phyloP scores from a whole-genome alignment of 176 grass and related monocot genomes.

The Metroxylon sagu region DNA sequence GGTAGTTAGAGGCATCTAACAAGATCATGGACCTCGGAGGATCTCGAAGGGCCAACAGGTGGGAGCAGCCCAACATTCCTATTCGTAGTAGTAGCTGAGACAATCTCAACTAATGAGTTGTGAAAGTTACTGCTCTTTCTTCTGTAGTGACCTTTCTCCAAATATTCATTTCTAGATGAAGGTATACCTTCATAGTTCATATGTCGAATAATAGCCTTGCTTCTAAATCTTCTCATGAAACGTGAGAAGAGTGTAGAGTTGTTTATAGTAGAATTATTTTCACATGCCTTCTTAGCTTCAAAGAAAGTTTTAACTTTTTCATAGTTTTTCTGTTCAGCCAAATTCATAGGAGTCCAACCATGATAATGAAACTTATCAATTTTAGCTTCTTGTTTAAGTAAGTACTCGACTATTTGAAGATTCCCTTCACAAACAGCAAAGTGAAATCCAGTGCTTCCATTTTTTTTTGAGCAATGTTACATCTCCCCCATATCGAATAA shows the following conservation, averaged over 20 bases:
- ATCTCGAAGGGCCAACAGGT: no score
- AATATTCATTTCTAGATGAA: background rate
- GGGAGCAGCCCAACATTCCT: constrained; percentile 13
- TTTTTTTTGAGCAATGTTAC: constrained; percentile 34
- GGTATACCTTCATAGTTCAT: constrained; percentile 16
- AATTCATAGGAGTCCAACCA: constrained; percentile 47
- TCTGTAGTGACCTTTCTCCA: background rate
- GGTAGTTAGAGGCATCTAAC: background rate
- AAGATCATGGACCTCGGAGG: constrained; percentile 5
- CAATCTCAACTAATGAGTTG: constrained; percentile 70
- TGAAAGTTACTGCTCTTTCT: constrained; percentile 53
- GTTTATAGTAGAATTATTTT: background rate
- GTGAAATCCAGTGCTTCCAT: constrained; percentile 66
- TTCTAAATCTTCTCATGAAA: constrained; percentile 44
- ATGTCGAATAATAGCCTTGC: constrained; percentile 43
- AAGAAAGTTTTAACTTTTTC: constrained; percentile 62
- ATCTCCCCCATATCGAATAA: constrained; percentile 43
- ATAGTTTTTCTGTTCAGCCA: constrained; percentile 85
- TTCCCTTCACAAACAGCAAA: constrained; percentile 70
- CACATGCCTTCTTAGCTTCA: constrained; percentile 18
- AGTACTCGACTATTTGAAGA: constrained; percentile 39
- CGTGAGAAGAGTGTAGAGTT: constrained; percentile 1
- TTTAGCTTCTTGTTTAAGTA: constrained; percentile 52
- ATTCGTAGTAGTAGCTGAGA: constrained; percentile 38
- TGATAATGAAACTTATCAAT: constrained; percentile 38